Evolutionary conservation across 2,329 filamentous ascomycete genomes (phyloP).

Genomic region (Colletotrichum sp.): DNA sequence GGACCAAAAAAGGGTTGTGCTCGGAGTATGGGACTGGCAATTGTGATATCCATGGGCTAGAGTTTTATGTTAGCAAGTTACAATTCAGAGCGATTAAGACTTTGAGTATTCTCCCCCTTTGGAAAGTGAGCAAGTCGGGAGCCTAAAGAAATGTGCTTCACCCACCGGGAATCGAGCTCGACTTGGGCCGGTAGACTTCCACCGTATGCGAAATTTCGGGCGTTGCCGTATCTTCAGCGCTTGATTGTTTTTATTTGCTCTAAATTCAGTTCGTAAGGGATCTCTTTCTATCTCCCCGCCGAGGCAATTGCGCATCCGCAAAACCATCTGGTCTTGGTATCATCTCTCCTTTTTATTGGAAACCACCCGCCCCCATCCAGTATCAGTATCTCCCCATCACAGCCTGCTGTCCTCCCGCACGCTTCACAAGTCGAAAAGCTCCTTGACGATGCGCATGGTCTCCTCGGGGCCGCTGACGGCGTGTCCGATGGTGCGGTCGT

Average conservation of each 20-base stretch:
- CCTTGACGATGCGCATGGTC: conserved; percentile 79
- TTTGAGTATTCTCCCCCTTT: background rate
- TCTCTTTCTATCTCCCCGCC: background rate
- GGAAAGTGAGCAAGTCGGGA: no score
- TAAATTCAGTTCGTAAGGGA: background rate
- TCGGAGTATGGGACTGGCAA: conserved; percentile 5
- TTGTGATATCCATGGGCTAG: conserved; percentile 15
- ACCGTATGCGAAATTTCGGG: background rate
- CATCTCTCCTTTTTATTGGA: background rate
- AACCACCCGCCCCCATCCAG: background rate
- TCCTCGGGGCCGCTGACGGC: conserved; percentile 82
- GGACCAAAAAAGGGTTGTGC: background rate
- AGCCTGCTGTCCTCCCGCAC: background rate
- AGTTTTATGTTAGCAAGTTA: background rate
- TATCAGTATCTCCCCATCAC: background rate
- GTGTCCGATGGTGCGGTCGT: conserved; percentile 84
- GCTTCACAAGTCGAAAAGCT: conserved; percentile 73
- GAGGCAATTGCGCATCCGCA: background rate
- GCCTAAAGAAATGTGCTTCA: background rate
- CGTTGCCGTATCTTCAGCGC: background rate
- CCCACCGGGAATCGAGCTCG: background rate
- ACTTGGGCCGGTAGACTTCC: background rate
- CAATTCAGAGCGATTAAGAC: background rate
- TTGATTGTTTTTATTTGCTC: background rate
- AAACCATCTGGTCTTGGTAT: background rate